A percentile compares a stretch with the other conserved stretches of the same genome.
Evolutionary conservation across 768 basidiomycete species (phyloP).

Genomic region (Suillus spraguei): DNA sequence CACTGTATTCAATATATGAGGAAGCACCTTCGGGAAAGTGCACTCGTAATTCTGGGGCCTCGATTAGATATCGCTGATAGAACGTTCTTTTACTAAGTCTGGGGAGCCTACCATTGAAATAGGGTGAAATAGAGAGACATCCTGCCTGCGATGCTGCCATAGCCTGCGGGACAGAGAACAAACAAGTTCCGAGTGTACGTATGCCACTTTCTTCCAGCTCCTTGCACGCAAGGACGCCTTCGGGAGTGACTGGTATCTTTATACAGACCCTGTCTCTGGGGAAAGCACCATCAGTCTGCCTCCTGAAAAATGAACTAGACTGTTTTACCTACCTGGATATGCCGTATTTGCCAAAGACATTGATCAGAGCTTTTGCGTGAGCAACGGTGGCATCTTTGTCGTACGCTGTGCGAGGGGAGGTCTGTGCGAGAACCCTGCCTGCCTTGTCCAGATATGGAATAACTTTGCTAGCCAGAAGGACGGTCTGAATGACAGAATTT

Average conservation of each 20-base stretch:
- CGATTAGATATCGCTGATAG: not conserved
- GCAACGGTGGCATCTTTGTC: slow-evolving; percentile 42
- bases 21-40: slow-evolving; percentile 44
- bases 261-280: slow-evolving; percentile 52
- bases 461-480: slow-evolving; percentile 45
- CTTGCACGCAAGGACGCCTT: slow-evolving; percentile 52
- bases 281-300: not conserved
- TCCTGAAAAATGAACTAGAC: not conserved
- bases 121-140: slow-evolving; percentile 55
- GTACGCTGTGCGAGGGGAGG: slow-evolving; percentile 44
- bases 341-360: slow-evolving; percentile 43
- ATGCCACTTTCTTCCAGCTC: slow-evolving; percentile 46
- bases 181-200: slow-evolving; percentile 53
- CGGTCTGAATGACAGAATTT: slow-evolving; percentile 35
- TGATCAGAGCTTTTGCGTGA: slow-evolving; percentile 45
- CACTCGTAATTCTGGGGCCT: slow-evolving; percentile 43
- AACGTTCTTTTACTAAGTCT: slow-evolving; percentile 10
- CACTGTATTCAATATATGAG: slow-evolving; percentile 38
- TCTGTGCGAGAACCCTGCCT: slow-evolving; percentile 48
- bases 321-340: slow-evolving; percentile 38
- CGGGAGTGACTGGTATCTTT: slow-evolving; percentile 60
- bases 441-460: slow-evolving; percentile 38
- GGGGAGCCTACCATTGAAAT: slow-evolving; percentile 49
- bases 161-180: slow-evolving; percentile 59
- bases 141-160: slow-evolving; percentile 55